phyloP scores from a whole-genome alignment of 148 eudicot genomes.

The Chenopodium suecicum region DNA sequence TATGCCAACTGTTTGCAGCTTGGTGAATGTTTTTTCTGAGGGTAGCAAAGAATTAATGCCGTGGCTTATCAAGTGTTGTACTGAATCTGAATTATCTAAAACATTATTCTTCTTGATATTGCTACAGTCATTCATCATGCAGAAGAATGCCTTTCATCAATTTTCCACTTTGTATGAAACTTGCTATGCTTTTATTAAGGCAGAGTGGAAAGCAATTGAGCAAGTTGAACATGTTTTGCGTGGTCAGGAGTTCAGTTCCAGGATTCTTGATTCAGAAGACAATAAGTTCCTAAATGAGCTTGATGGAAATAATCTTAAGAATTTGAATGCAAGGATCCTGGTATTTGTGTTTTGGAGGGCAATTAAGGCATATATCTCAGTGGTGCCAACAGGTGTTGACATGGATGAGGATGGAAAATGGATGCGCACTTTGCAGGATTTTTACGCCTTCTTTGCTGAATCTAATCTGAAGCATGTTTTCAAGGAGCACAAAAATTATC shows the following conservation, averaged over 20 bases:
- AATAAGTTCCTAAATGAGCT: conserved; percentile 47
- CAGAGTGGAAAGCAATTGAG: conserved; percentile 56
- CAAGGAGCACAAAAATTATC: conserved; percentile 54
- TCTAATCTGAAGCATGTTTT: conserved; percentile 51
- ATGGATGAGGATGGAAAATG: conserved; percentile 52
- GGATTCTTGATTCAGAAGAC: conserved; percentile 43
- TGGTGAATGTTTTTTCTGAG: conserved; percentile 47
- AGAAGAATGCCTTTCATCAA: conserved; percentile 31
- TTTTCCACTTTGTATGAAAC: conserved; percentile 38
- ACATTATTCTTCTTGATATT: conserved; percentile 59
- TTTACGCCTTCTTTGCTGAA: conserved; percentile 63
- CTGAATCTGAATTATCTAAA: conserved; percentile 56
- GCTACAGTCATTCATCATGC: conserved; percentile 46
- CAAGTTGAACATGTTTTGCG: conserved; percentile 26
- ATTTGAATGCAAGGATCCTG: conserved; percentile 60
- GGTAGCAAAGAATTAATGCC: conserved; percentile 43
- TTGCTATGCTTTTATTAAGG: conserved; percentile 50
- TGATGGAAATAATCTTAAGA: conserved; percentile 31
- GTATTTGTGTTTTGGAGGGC: conserved; percentile 64
- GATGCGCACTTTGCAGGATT: conserved; percentile 42
- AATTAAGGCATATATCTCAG: conserved; percentile 41
- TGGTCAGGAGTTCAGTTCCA: conserved; percentile 47
- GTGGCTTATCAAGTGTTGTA: conserved; percentile 71
- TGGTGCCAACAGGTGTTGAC: conserved; percentile 38
- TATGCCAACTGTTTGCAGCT: conserved; percentile 41